Evolutionary conservation across 208 protist genomes (phyloP).

Genomic region (Naegleria lovaniensis): DNA sequence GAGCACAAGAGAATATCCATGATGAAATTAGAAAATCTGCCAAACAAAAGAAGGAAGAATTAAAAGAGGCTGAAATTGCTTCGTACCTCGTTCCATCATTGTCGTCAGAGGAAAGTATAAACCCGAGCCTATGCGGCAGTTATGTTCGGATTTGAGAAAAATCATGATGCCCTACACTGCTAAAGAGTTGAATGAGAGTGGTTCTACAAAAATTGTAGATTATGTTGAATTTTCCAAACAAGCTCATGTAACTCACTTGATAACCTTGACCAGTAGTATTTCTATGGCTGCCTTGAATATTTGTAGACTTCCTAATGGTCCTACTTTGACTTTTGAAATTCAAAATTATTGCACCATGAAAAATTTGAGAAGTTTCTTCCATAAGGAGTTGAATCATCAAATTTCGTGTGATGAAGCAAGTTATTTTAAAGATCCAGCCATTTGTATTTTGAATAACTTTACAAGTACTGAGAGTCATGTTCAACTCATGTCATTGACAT

Average conservation of each 20-base stretch:
- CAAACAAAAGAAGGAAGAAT: conserved; percentile 7
- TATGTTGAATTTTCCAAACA: not conserved
- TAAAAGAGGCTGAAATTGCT: not conserved
- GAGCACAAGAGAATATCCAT: not conserved
- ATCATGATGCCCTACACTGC: conserved; percentile 14
- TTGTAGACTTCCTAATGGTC: conserved; percentile 10
- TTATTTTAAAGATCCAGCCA: not conserved
- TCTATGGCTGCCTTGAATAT: not conserved
- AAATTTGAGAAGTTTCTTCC: not conserved
- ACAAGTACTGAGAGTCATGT: not conserved
- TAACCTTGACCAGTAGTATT: not conserved
- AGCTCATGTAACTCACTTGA: not conserved
- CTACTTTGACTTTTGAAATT: not conserved
- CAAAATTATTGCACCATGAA: not conserved
- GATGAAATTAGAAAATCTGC: not conserved
- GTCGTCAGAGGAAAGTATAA: not conserved
- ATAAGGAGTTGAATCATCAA: not conserved
- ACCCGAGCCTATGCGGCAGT: not conserved
- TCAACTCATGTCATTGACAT: not conserved
- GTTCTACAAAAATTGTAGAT: not conserved
- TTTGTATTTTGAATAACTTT: conserved; percentile 18
- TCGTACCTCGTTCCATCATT: not conserved
- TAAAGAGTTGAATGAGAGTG: not conserved
- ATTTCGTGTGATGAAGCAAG: not conserved
- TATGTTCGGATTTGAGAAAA: not conserved